These are phyloP conservation scores for Leucocoprinus sp. DNA, from an alignment of 768 basidiomycete species.

Conservation along the genomic window DNA sequence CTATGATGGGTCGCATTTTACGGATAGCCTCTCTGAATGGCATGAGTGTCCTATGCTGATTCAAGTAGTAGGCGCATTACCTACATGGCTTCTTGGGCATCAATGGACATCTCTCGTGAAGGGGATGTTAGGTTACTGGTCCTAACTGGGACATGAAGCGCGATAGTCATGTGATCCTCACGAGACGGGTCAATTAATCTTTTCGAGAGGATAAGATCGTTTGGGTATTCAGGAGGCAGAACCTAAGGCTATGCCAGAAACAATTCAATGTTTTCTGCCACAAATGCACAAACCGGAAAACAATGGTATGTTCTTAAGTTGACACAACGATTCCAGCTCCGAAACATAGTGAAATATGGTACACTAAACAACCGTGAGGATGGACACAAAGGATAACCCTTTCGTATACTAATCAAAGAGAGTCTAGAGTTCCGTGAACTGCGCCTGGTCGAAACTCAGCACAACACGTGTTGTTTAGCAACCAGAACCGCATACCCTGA, in stretches of 20 bases:
- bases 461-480: neutral
- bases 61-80: conserved; percentile 7
- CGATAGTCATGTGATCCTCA: no score
- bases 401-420: neutral
- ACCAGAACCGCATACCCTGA: conserved; percentile 15
- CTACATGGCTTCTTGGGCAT: conserved; percentile 41
- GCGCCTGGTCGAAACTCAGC: neutral
- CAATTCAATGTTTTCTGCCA: no score
- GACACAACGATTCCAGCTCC: no score
- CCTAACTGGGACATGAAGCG: no score
- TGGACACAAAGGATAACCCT: neutral
- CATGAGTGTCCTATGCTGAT: neutral
- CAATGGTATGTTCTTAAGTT: no score
- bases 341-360: neutral
- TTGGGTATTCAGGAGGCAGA: no score
- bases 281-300: no score
- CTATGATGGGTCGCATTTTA: conserved; percentile 65
- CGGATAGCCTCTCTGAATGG: conserved; percentile 51
- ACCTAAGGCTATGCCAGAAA: no score
- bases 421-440: neutral
- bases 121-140: neutral
- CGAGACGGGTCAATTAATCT: no score
- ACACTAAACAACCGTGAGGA: neutral
- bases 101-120: conserved; percentile 25
- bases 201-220: no score